Percentiles rank a stretch among this genome's conserved stretches.
Conservation (phyloP, 164 flowering plant species). For the Magnolia changhungtana region DNA sequence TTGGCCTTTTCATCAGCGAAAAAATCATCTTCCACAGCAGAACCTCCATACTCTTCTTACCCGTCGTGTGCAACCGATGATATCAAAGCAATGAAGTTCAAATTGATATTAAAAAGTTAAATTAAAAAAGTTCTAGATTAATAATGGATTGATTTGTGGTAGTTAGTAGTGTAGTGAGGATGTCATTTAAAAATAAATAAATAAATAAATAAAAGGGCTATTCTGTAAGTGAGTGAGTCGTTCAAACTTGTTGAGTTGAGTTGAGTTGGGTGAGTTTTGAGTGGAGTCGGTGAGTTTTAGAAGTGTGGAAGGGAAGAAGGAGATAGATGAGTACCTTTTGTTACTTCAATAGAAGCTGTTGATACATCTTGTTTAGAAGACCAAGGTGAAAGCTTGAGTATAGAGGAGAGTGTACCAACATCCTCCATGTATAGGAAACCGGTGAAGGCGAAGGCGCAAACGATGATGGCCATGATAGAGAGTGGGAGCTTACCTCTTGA, state of each 20-base stretch:
- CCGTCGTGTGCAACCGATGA: not conserved
- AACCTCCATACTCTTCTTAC: slow-evolving; percentile 13
- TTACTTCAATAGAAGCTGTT: not conserved
- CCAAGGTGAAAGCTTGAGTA: slow-evolving; percentile 45
- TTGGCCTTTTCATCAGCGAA: slow-evolving; percentile 39
- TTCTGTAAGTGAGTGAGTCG: no score
- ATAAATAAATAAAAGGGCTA: no score
- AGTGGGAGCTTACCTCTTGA: slow-evolving; percentile 50
- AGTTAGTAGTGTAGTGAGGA: no score
- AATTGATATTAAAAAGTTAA: no score
- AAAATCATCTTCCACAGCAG: slow-evolving; percentile 18
- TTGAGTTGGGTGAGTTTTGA: no score
- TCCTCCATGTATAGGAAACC: slow-evolving; percentile 59
- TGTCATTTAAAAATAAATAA: no score
- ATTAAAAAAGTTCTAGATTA: no score
- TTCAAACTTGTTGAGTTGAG: no score
- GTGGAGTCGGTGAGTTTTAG: no score
- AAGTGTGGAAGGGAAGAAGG: not conserved
- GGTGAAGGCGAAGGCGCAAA: slow-evolving; percentile 48
- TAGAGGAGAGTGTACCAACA: slow-evolving; percentile 37
- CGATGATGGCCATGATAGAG: slow-evolving; percentile 35
- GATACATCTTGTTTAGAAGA: slow-evolving; percentile 16
- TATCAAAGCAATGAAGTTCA: not conserved
- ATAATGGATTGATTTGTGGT: no score
- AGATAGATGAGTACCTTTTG: not conserved